These are phyloP conservation scores for Allium cepa DNA, from an alignment of 106 monocot genomes.

Conservation along the genomic window DNA sequence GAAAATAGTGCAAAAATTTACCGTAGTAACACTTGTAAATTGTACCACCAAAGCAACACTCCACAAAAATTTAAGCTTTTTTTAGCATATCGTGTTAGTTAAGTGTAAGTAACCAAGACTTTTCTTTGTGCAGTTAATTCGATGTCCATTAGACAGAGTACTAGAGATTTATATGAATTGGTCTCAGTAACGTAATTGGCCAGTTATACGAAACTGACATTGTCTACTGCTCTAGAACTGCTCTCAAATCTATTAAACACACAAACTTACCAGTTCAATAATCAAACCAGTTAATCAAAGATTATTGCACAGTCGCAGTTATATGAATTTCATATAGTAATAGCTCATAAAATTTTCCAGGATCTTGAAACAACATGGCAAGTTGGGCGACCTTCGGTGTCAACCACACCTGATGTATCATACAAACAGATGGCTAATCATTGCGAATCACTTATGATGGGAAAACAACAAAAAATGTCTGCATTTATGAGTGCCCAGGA, in stretches of 20 bases:
- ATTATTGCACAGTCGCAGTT: background rate
- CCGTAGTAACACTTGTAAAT: no score
- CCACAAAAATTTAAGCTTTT: no score
- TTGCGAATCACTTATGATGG: slow-evolving; percentile 63
- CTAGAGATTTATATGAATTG: no score
- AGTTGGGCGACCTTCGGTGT: slow-evolving; percentile 49
- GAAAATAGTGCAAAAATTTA: background rate
- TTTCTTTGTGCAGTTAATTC: background rate
- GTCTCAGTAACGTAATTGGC: no score
- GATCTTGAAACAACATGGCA: slow-evolving; percentile 11
- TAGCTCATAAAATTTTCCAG: background rate
- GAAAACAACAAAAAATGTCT: slow-evolving; percentile 72
- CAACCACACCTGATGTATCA: slow-evolving; percentile 53
- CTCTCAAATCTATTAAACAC: background rate
- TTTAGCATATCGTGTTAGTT: no score
- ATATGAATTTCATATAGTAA: background rate
- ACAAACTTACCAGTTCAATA: background rate
- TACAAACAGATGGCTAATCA: slow-evolving; percentile 75
- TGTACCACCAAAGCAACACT: no score
- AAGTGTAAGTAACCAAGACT: no score
- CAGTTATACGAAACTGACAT: no score
- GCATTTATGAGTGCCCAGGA: slow-evolving; percentile 35
- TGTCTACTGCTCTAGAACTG: no score
- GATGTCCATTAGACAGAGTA: no score
- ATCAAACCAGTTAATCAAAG: background rate